Percentiles rank a stretch among this genome's conserved stretches.
Conservation (phyloP, 805 yeast species). For the Pichia californica region DNA sequence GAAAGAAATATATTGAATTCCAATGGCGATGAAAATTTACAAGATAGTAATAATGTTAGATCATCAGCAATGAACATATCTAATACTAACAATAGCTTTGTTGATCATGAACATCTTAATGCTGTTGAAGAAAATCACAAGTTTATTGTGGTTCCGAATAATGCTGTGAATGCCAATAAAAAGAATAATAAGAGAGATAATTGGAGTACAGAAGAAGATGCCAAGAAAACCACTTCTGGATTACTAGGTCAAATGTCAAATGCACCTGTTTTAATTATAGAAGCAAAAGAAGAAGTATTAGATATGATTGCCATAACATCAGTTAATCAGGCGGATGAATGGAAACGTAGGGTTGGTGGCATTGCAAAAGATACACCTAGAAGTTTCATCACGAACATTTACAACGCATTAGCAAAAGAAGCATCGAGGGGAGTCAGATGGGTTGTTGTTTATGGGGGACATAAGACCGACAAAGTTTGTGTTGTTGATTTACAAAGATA, state of each 20-base stretch:
- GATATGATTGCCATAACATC: constrained; percentile 79
- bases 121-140: constrained; percentile 35
- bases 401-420: constrained; percentile 68
- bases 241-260: constrained; percentile 48
- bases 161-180: constrained; percentile 72
- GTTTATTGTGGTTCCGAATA: constrained; percentile 64
- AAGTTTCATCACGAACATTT: constrained; percentile 71
- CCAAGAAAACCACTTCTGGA: constrained; percentile 52
- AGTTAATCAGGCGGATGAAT: constrained; percentile 69
- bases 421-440: constrained; percentile 62
- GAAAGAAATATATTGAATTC: constrained; percentile 13
- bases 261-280: constrained; percentile 75
- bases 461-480: constrained; percentile 68
- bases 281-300: constrained; percentile 74
- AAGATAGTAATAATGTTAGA: constrained; percentile 1
- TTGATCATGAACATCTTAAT: constrained; percentile 1
- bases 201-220: constrained; percentile 70
- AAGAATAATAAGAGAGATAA: constrained; percentile 70
- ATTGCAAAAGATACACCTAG: constrained; percentile 73
- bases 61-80: not conserved
- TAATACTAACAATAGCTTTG: not conserved
- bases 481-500: constrained; percentile 60
- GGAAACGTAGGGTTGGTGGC: constrained; percentile 79
- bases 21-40: constrained; percentile 9
- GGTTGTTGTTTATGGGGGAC: constrained; percentile 73